phyloP scores from a whole-genome alignment of 2,329 filamentous ascomycete species.

The Penicillium sp. region DNA sequence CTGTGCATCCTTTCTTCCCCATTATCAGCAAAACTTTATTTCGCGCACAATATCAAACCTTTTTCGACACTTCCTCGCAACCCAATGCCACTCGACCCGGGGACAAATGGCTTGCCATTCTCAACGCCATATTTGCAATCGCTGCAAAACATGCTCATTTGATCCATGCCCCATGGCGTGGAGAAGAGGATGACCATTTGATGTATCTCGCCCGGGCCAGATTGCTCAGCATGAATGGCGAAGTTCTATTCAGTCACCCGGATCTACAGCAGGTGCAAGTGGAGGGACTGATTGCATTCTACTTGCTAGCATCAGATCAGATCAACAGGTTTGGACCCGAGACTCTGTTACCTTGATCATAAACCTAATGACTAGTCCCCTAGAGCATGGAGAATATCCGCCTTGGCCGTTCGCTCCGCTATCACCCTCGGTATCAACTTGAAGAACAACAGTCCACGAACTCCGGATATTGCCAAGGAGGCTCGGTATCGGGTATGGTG shows the following conservation, averaged over 20 bases:
- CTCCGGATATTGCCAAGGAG: slow-evolving; percentile 36
- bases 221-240: slow-evolving; percentile 29
- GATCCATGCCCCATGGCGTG: slow-evolving; percentile 27
- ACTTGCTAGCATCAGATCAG: slow-evolving; percentile 33
- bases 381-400: slow-evolving; percentile 38
- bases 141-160: slow-evolving; percentile 33
- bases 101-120: slow-evolving; percentile 33
- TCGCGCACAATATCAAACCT: slow-evolving; percentile 30
- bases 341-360: neutral
- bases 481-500: slow-evolving; percentile 40
- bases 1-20: slow-evolving; percentile 38
- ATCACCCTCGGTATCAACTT: slow-evolving; percentile 39
- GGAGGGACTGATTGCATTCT: slow-evolving; percentile 33
- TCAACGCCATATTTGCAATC: slow-evolving; percentile 41
- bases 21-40: slow-evolving; percentile 37
- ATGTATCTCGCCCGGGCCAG: slow-evolving; percentile 37
- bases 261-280: slow-evolving; percentile 36
- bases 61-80: slow-evolving; percentile 17
- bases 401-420: slow-evolving; percentile 36
- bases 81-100: slow-evolving; percentile 24
- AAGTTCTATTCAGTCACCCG: slow-evolving; percentile 21
- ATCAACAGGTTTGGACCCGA: slow-evolving; percentile 33
- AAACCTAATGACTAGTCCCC: neutral
- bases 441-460: slow-evolving; percentile 30
- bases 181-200: slow-evolving; percentile 28